Evolutionary conservation across 2,329 filamentous ascomycete genomes (phyloP).

Genomic region (Byssoonygena ceratinophila): DNA sequence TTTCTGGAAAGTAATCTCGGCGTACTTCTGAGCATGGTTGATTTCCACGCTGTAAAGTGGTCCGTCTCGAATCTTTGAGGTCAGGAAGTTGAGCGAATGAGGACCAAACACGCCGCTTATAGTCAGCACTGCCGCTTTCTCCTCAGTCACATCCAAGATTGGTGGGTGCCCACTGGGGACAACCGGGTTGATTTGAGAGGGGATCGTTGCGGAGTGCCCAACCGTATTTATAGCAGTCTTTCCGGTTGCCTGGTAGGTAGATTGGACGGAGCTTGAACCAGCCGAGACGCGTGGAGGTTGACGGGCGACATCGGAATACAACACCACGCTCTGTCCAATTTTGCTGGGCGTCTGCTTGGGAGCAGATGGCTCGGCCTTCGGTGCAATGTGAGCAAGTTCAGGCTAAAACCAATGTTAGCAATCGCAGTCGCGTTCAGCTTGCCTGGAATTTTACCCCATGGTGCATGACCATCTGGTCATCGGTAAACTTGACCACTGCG

Average conservation of each 20-base stretch:
- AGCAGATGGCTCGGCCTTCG: not conserved
- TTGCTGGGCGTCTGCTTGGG: not conserved
- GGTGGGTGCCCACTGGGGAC: constrained; percentile 5
- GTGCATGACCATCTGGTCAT: constrained; percentile 17
- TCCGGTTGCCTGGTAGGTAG: not conserved
- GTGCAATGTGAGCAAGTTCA: not conserved
- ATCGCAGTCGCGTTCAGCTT: too few species aligned
- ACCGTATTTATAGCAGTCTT: not conserved
- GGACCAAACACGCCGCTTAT: constrained; percentile 19
- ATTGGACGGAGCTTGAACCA: not conserved
- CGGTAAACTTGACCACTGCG: constrained; percentile 21
- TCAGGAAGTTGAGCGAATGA: constrained; percentile 22
- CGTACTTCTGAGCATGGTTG: constrained; percentile 23
- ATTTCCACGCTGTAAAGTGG: constrained; percentile 32
- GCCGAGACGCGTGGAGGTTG: not conserved
- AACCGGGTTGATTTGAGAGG: constrained; percentile 5
- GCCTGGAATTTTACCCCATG: constrained; percentile 16
- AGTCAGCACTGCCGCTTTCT: constrained; percentile 24
- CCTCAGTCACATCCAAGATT: constrained; percentile 5
- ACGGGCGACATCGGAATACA: constrained; percentile 8
- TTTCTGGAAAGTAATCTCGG: constrained; percentile 32
- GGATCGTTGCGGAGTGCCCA: not conserved
- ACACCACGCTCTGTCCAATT: not conserved
- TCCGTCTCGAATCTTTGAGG: constrained; percentile 31
- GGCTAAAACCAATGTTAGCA: not conserved